phyloP scores from a whole-genome alignment of 176 grass and related monocot species.

The Musa schizocarpa region DNA sequence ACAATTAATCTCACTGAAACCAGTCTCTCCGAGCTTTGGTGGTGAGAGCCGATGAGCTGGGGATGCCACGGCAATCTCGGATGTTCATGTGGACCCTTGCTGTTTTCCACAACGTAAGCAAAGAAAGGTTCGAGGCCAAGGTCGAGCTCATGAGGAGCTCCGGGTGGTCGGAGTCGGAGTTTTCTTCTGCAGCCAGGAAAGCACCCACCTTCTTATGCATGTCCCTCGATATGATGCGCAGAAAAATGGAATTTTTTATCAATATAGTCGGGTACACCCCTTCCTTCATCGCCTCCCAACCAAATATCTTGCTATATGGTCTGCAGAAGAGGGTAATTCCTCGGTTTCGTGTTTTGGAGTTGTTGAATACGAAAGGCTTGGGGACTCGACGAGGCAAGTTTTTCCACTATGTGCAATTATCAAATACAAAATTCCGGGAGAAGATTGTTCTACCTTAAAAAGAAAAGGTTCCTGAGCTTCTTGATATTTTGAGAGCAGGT shows the following conservation, averaged over 20 bases:
- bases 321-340: conserved; percentile 31
- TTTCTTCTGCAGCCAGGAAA: conserved; percentile 4
- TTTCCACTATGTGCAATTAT: neutral
- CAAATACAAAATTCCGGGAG: conserved; percentile 9
- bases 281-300: conserved; percentile 6
- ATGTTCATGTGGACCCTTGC: neutral
- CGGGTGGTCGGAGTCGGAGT: conserved; percentile 33
- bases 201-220: too few species aligned
- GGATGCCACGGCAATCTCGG: neutral
- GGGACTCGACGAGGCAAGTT: conserved; percentile 5
- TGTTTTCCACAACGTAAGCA: neutral
- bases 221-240: too few species aligned
- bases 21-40: too few species aligned
- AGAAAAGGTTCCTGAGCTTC: conserved; percentile 20
- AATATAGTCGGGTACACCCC: conserved; percentile 28
- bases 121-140: conserved; percentile 29
- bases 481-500: too few species aligned
- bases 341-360: conserved; percentile 29
- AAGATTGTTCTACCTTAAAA: conserved; percentile 33
- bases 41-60: neutral
- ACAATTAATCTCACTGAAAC: too few species aligned
- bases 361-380: conserved; percentile 33
- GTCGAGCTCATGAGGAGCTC: conserved; percentile 26
- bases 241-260: conserved; percentile 24
- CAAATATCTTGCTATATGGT: conserved; percentile 26